These are phyloP conservation scores for Remersonia thermophila DNA, from an alignment of 2,329 filamentous ascomycete species.

Conservation along the genomic window DNA sequence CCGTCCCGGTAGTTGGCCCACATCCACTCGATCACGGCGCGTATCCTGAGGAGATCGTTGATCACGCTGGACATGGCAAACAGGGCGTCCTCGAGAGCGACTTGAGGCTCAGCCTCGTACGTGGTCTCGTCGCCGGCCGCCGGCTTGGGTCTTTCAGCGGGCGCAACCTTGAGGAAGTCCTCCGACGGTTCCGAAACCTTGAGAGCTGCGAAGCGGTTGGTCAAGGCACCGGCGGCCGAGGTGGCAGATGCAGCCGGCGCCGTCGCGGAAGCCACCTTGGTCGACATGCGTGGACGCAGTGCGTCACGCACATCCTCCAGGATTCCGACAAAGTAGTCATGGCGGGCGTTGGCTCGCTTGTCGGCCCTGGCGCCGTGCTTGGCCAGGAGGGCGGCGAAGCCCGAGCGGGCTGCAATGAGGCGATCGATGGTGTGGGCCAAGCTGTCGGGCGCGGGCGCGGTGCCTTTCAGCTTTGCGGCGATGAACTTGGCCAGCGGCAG, in stretches of 20 bases:
- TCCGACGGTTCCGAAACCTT: constrained; percentile 27
- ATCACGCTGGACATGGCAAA: constrained; percentile 20
- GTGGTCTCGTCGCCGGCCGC: constrained; percentile 10
- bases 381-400: constrained; percentile 17
- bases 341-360: constrained; percentile 17
- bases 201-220: constrained; percentile 25
- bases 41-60: constrained; percentile 21
- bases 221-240: constrained; percentile 5
- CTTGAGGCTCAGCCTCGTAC: constrained; percentile 23
- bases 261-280: not conserved
- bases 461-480: constrained; percentile 6
- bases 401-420: constrained; percentile 24
- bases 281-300: constrained; percentile 17
- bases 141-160: constrained; percentile 15
- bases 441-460: constrained; percentile 19
- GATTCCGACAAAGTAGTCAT: constrained; percentile 24
- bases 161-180: constrained; percentile 23
- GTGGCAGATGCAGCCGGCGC: not conserved
- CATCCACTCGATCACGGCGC: constrained; percentile 19
- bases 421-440: constrained; percentile 24
- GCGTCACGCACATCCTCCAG: constrained; percentile 24
- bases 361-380: constrained; percentile 10
- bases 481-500: constrained; percentile 27
- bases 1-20: constrained; percentile 21
- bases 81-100: constrained; percentile 17